These are phyloP conservation scores for Parastagonospora avenae DNA, from an alignment of 2,329 filamentous ascomycete species.

Conservation along the genomic window DNA sequence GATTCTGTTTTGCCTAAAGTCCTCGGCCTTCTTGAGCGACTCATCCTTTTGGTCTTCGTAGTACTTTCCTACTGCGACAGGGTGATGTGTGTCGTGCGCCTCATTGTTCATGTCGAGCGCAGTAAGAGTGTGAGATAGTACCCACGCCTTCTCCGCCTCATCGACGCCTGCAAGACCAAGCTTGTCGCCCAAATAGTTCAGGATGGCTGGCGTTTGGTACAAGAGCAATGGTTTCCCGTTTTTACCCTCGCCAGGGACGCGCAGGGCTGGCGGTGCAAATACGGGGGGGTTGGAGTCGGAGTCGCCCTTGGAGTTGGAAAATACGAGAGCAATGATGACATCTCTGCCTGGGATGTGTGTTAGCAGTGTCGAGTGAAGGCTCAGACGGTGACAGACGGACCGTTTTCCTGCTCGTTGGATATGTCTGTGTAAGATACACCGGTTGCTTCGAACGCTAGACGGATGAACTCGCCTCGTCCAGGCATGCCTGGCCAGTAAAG, in stretches of 20 bases:
- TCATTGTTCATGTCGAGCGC: slow-evolving; percentile 75
- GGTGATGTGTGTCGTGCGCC: slow-evolving; percentile 77
- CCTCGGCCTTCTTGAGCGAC: slow-evolving; percentile 60
- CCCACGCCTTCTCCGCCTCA: slow-evolving; percentile 58
- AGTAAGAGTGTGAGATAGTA: slow-evolving; percentile 70
- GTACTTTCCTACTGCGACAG: slow-evolving; percentile 62
- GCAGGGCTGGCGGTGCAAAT: slow-evolving; percentile 70
- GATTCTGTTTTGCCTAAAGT: slow-evolving; percentile 66
- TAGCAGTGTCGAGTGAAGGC: neutral
- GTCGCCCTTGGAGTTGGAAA: slow-evolving; percentile 54
- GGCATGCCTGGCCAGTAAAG: slow-evolving; percentile 75
- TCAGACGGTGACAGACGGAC: slow-evolving; percentile 7
- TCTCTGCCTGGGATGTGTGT: slow-evolving; percentile 44
- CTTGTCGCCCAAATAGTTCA: slow-evolving; percentile 69
- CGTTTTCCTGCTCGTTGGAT: slow-evolving; percentile 57
- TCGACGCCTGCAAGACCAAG: slow-evolving; percentile 62
- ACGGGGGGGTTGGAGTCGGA: slow-evolving; percentile 64
- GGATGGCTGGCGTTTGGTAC: slow-evolving; percentile 73
- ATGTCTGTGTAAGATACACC: slow-evolving; percentile 68
- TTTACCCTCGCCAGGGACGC: slow-evolving; percentile 53
- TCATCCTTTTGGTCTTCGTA: slow-evolving; percentile 80
- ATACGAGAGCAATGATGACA: slow-evolving; percentile 56
- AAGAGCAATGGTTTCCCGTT: slow-evolving; percentile 65
- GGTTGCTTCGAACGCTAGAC: slow-evolving; percentile 73
- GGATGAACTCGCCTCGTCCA: slow-evolving; percentile 75